Evolutionary conservation across 306 rosid species (phyloP).

Genomic region (Dicorynia guianensis): DNA sequence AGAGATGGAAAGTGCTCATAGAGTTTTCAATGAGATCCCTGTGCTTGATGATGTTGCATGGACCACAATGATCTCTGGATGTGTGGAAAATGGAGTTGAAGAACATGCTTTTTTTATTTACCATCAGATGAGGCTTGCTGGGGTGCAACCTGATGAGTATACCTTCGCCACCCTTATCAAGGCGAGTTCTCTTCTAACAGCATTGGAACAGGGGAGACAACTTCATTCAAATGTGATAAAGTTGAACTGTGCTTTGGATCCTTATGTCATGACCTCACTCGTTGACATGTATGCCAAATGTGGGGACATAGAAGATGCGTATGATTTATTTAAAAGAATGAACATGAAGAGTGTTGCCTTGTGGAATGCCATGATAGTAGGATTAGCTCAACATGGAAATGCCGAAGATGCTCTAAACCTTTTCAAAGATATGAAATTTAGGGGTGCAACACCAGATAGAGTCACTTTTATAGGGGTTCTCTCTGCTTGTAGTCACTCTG

Average conservation of each 20-base stretch:
- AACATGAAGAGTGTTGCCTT: conserved; percentile 53
- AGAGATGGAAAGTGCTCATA: conserved; percentile 64
- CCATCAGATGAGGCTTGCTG: conserved; percentile 73
- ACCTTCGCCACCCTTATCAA: conserved; percentile 83
- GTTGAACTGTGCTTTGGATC: conserved; percentile 64
- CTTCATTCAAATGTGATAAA: conserved; percentile 81
- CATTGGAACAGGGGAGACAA: conserved; percentile 83
- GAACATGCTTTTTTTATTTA: conserved; percentile 65
- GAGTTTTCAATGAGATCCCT: conserved; percentile 64
- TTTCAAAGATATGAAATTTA: conserved; percentile 63
- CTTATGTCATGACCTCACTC: conserved; percentile 79
- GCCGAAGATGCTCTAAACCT: conserved; percentile 73
- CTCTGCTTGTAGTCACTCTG: conserved; percentile 84
- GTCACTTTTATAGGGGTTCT: conserved; percentile 81
- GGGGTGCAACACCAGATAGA: conserved; percentile 61
- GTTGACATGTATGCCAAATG: conserved; percentile 93
- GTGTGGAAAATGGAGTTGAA: conserved; percentile 79
- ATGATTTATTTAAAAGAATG: conserved; percentile 59
- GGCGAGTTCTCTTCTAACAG: conserved; percentile 72
- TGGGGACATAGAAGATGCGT: conserved; percentile 76
- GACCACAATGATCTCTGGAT: conserved; percentile 88
- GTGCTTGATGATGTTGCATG: conserved; percentile 81
- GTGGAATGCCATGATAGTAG: conserved; percentile 89
- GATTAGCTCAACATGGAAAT: conserved; percentile 85
- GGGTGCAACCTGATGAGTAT: conserved; percentile 79